Evolutionary conservation across 768 basidiomycete genomes (phyloP), one percentile per base, ranked within the genome.

Genomic region (Mycena filopes): DNA sequence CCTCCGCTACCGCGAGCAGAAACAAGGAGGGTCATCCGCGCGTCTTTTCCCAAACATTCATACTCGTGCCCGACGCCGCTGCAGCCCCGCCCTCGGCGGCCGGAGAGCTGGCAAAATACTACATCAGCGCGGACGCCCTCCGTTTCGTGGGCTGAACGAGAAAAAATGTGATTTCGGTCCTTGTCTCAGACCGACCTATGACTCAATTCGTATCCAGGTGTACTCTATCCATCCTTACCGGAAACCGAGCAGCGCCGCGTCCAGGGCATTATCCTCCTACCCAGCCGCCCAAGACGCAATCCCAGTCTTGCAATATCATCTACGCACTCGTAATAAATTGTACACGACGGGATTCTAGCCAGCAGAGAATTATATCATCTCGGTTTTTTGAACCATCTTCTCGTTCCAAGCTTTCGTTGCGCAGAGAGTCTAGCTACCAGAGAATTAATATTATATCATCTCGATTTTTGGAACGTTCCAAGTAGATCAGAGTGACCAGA

Each of bases 41-140:
- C 41, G 92, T 94, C 53, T 95, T 95, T 77, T 90, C 90, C 20
- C 94, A 95, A 76, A 92, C 93, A 8, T 95, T 95, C 72, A 87
- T 95, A 81, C 88, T 95, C 38, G 87, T 90, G 12, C 92, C 92
- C 5, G 92, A 94, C 73, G 81, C 91, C 4, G 82, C 81, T 45
- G 87, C 89, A 31, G 82, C 90, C 3, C 25, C 68, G 7, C 82
- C 87, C 20, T 82, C 84, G 2, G 89, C 88, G 64, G 82, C 85
- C 6, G 92, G 89, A 60, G 91, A 92, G 72, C 86, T 92, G 0
- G 90, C 91, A 11, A 94, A 91, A 74, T 95, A 95, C 74, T 95
- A 91, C 72, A 81, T 95, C 59, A 87, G 87, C 63, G 87, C 92
- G 13, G 93, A 95, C 75, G 86, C 90, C 5, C 78, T 95, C 76